Evolutionary conservation across 495 filamentous ascomycete species (phyloP).

Genomic region (Penicillium mononematosum): DNA sequence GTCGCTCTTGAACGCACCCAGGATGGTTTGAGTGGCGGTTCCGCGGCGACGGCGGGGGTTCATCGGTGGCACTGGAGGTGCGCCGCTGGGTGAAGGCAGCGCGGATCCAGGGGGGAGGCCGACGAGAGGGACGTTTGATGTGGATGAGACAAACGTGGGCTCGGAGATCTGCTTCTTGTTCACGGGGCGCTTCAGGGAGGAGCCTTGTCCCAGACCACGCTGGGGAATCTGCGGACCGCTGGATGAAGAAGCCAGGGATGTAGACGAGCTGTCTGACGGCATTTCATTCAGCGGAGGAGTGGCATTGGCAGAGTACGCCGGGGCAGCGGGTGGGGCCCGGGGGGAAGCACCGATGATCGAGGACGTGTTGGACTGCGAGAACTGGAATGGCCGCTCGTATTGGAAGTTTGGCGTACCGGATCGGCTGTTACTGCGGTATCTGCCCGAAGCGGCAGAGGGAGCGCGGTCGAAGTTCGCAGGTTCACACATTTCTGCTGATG

Average conservation of each 20-base stretch:
- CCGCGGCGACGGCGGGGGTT: constrained; percentile 66
- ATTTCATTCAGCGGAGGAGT: constrained; percentile 53
- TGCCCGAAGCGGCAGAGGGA: constrained; percentile 42
- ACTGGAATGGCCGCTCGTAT: constrained; percentile 43
- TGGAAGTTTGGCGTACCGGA: constrained; percentile 41
- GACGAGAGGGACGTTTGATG: constrained; percentile 68
- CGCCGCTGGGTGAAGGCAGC: constrained; percentile 39
- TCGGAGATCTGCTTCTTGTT: constrained; percentile 80
- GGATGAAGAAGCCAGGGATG: constrained; percentile 22
- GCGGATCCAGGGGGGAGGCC: constrained; percentile 54
- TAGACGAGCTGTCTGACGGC: constrained; percentile 31
- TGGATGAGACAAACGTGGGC: constrained; percentile 74
- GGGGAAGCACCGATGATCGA: constrained; percentile 49
- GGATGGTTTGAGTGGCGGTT: constrained; percentile 52
- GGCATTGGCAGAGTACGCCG: constrained; percentile 52
- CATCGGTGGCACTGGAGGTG: constrained; percentile 66
- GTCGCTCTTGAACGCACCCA: constrained; percentile 51
- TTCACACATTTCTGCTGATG: constrained; percentile 41
- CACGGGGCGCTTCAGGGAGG: constrained; percentile 60
- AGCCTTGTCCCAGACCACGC: constrained; percentile 28
- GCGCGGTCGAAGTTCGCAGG: constrained; percentile 36
- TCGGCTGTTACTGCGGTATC: constrained; percentile 51
- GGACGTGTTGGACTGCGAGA: constrained; percentile 32
- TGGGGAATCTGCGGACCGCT: constrained; percentile 25
- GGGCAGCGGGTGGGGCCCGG: constrained; percentile 52